phyloP scores from a whole-genome alignment of 805 yeast species.

The Wickerhamiella shivajii region DNA sequence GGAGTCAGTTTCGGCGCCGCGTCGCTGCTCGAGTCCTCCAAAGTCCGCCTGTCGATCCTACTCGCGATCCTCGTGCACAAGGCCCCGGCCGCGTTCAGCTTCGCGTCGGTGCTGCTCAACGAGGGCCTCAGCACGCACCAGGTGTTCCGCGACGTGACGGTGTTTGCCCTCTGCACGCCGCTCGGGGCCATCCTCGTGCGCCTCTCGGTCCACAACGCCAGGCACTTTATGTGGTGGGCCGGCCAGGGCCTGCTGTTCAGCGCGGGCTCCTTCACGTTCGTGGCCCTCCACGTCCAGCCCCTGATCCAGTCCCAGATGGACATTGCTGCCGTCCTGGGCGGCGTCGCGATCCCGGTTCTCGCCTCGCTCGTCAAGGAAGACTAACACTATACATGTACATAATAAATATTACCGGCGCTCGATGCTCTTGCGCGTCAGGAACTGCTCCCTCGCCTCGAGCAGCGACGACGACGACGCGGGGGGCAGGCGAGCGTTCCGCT shows the following conservation, averaged over 20 bases:
- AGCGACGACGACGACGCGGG: slow-evolving; percentile 15
- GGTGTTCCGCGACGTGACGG: slow-evolving; percentile 31
- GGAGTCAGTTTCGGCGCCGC: slow-evolving; percentile 62
- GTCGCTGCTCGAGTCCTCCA: slow-evolving; percentile 27
- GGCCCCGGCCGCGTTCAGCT: slow-evolving; percentile 60
- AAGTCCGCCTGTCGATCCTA: slow-evolving; percentile 34
- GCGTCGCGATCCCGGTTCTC: slow-evolving; percentile 13
- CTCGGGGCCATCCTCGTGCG: slow-evolving; percentile 41
- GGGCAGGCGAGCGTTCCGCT: slow-evolving; percentile 17
- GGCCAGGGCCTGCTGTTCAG: slow-evolving; percentile 43
- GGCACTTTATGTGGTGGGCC: slow-evolving; percentile 25
- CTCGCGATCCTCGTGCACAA: slow-evolving; percentile 55
- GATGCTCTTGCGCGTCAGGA: slow-evolving; percentile 16
- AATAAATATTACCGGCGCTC: not conserved
- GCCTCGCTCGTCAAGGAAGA: slow-evolving; percentile 12
- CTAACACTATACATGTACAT: not conserved
- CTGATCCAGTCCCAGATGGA: not conserved
- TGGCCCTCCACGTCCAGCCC: slow-evolving; percentile 44
- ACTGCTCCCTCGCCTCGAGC: slow-evolving; percentile 16
- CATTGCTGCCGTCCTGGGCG: slow-evolving; percentile 9
- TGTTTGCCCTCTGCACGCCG: slow-evolving; percentile 51
- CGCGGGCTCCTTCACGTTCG: slow-evolving; percentile 61
- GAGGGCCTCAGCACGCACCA: slow-evolving; percentile 24
- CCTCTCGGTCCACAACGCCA: slow-evolving; percentile 20
- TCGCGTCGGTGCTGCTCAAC: slow-evolving; percentile 37